Conservation (phyloP, 1,284 basidiomycete genomes). For the Baeospora myosura region DNA sequence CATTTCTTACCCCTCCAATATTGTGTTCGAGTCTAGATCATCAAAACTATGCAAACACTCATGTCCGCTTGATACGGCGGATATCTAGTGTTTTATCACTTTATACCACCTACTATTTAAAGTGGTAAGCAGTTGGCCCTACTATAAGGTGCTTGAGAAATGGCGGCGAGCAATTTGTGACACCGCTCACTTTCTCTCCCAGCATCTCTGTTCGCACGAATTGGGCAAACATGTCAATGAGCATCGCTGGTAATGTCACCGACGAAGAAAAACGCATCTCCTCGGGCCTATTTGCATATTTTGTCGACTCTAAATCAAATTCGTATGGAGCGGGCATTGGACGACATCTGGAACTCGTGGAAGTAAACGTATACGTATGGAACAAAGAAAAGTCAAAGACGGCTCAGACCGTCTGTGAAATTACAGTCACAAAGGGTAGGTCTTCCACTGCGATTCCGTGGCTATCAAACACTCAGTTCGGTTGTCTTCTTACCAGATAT, state of each 20-base stretch:
- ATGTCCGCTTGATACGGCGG: no score
- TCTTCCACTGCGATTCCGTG: not conserved
- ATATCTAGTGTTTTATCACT: no score
- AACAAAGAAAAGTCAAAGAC: not conserved
- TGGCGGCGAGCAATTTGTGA: no score
- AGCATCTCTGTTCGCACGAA: no score
- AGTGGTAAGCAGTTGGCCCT: no score
- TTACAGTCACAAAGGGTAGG: not conserved
- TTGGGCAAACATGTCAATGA: no score
- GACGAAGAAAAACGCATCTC: slow-evolving; percentile 1
- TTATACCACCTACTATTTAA: no score
- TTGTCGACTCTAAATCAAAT: not conserved
- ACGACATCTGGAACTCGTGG: not conserved
- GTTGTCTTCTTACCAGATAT: slow-evolving; percentile 25
- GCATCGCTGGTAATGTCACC: not conserved
- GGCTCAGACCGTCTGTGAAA: not conserved
- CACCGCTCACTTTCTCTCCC: no score
- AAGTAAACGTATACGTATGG: not conserved
- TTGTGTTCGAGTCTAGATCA: no score
- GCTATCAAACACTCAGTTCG: not conserved
- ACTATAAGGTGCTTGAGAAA: no score
- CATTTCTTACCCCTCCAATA: no score
- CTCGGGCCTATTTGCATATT: not conserved
- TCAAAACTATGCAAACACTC: no score
- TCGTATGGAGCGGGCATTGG: not conserved